These are phyloP conservation scores for Diaporthe aspalathi DNA, from an alignment of 2,329 filamentous ascomycete genomes.

Conservation along the genomic window DNA sequence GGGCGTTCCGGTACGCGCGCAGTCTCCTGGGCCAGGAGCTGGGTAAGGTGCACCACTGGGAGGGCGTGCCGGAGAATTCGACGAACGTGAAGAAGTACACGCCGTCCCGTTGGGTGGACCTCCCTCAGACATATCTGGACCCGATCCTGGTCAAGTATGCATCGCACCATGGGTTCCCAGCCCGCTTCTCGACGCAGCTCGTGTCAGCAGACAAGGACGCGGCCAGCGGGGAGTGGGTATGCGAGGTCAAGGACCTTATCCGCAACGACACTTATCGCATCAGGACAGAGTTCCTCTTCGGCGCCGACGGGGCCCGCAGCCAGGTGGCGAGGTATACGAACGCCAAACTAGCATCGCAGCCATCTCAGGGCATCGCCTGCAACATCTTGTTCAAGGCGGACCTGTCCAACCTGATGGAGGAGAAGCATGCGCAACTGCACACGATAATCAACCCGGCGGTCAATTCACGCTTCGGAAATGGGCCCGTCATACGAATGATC, in stretches of 20 bases:
- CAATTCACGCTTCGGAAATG: conserved; percentile 57
- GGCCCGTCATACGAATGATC: conserved; percentile 62
- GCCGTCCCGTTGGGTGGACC: conserved; percentile 46
- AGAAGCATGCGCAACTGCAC: conserved; percentile 65
- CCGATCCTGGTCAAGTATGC: conserved; percentile 56
- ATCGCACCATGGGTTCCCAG: conserved; percentile 50
- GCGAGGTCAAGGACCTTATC: conserved; percentile 50
- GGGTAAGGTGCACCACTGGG: conserved; percentile 53
- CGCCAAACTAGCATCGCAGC: background rate
- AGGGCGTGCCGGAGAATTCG: conserved; percentile 48
- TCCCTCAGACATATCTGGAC: conserved; percentile 56
- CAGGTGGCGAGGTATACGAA: conserved; percentile 22
- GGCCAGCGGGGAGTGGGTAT: conserved; percentile 38
- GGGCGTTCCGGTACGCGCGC: conserved; percentile 52
- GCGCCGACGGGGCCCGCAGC: conserved; percentile 56
- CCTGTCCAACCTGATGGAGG: conserved; percentile 61
- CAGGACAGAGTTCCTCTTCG: conserved; percentile 67
- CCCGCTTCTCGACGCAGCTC: conserved; percentile 54
- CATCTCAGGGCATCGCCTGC: conserved; percentile 30
- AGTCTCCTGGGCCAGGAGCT: conserved; percentile 55
- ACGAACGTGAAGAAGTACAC: conserved; percentile 52
- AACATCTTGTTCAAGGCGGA: conserved; percentile 49
- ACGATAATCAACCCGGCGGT: conserved; percentile 64
- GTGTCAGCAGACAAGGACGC: conserved; percentile 44
- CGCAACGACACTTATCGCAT: conserved; percentile 52